Percentiles rank a stretch among this genome's conserved stretches.
Evolutionary conservation across 805 yeast genomes (phyloP).

Genomic region (Myxozyma mucilagina): DNA sequence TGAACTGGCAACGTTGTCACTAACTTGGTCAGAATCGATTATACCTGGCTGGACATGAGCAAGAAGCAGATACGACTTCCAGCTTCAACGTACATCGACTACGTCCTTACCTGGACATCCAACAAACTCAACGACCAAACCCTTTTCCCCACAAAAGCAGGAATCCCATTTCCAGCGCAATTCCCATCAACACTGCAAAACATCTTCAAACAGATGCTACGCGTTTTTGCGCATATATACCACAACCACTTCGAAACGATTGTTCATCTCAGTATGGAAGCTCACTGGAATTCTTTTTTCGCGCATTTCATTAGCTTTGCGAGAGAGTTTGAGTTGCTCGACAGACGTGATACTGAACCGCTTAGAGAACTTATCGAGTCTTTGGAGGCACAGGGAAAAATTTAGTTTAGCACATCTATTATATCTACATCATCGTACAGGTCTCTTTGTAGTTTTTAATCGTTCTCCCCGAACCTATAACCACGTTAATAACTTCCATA

Average conservation of each 20-base stretch:
- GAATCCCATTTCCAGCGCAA: slow-evolving; percentile 78
- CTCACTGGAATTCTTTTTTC: slow-evolving; percentile 97
- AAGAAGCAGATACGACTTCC: slow-evolving; percentile 84
- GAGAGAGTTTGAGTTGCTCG: slow-evolving; percentile 80
- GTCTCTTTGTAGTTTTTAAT: slow-evolving; percentile 15
- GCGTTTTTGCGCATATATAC: slow-evolving; percentile 93
- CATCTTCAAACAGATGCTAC: slow-evolving; percentile 86
- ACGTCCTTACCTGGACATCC: slow-evolving; percentile 86
- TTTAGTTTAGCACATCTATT: slow-evolving; percentile 1
- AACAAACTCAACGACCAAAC: slow-evolving; percentile 85
- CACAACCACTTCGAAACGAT: slow-evolving; percentile 92
- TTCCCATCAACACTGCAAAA: slow-evolving; percentile 81
- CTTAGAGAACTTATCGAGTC: slow-evolving; percentile 71
- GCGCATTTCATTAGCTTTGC: slow-evolving; percentile 89
- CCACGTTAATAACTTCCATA: not conserved
- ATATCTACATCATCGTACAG: slow-evolving; percentile 8
- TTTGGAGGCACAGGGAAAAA: slow-evolving; percentile 81
- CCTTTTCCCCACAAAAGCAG: slow-evolving; percentile 80
- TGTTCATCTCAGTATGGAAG: slow-evolving; percentile 88
- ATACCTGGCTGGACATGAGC: slow-evolving; percentile 82
- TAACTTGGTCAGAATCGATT: slow-evolving; percentile 71
- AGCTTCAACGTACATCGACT: slow-evolving; percentile 89
- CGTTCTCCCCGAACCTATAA: slow-evolving; percentile 26
- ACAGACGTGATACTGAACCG: slow-evolving; percentile 76
- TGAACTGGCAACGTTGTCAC: not conserved